A percentile compares a stretch with the other conserved stretches of the same genome.
Evolutionary conservation across 768 basidiomycete genomes (phyloP).

Genomic region (Hericium coralloides): DNA sequence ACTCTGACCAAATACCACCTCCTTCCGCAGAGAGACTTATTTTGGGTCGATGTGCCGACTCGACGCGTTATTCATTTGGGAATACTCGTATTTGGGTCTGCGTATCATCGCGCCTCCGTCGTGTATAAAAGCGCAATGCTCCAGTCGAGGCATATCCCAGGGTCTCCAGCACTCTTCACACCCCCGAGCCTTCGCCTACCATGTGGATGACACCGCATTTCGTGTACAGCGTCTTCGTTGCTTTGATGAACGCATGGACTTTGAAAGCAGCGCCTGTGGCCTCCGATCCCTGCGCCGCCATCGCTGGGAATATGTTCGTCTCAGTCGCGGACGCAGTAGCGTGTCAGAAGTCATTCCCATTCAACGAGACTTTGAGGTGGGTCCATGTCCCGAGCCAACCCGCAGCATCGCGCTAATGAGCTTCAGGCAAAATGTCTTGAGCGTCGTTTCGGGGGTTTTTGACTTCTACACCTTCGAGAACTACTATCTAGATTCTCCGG

Average conservation of each 20-base stretch:
- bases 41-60: neutral
- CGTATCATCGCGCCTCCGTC: no score
- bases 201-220: neutral
- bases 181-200: neutral
- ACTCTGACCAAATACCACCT: neutral
- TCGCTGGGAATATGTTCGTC: constrained; percentile 33
- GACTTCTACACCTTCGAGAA: constrained; percentile 34
- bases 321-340: constrained; percentile 46
- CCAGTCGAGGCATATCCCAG: no score
- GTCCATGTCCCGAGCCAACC: neutral
- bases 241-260: neutral
- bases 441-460: constrained; percentile 24
- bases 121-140: no score
- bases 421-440: constrained; percentile 27
- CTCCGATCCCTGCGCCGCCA: constrained; percentile 25
- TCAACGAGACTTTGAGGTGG: constrained; percentile 24
- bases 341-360: constrained; percentile 26
- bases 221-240: neutral
- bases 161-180: no score
- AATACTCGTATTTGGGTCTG: no score
- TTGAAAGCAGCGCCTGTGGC: neutral
- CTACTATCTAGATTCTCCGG: constrained; percentile 27
- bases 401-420: neutral
- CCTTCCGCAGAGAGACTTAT: neutral
- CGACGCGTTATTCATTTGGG: no score